Evolutionary conservation across 306 rosid species (phyloP), one percentile per base, ranked within the genome.

Genomic region (Begonia fuchsioides): DNA sequence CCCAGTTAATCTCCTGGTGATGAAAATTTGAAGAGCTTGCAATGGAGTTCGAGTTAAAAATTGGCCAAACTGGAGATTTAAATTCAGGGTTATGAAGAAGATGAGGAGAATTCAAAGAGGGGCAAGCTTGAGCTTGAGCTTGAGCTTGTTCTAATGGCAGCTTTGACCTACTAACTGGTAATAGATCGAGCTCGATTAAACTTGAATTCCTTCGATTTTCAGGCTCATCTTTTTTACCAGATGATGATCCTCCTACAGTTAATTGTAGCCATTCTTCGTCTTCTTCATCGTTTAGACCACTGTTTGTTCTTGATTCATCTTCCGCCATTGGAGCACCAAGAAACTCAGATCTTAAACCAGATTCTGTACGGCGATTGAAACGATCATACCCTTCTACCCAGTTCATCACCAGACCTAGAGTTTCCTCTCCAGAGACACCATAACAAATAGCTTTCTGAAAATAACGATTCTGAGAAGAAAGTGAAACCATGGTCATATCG

Each of bases 401-500:
- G 5, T 20, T 20, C 32, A 20, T 20, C 32, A 20, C 32, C 62
- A 39, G 65, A 49, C 12, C 75, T 68, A 78, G 51, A 47, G n/a
- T 43, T 38, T 44, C 45, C 32, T 15, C 44, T 48, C 13, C 62
- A 39, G 65, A 49, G 11, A 72, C 72, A 61, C 55, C 69, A 69
- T 69, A 65, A 55, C 57, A 67, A 14, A 61, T 44, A 15, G 58
- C 44, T 19, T 54, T 45, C 15, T 13, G 71, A 26, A 38, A 65
- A 38, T 39, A 57, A 18, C 45, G 56, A 67, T 61, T 56, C 53
- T 56, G 76, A 52, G 88, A 59, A 66, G 88, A 81, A n/a, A n/a
- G n/a, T n/a, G n/a, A n/a, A 69, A 86, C 79, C 93, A 86, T 82
- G 76, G 79, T 86, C 93, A 81, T 69, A 44, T 63, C 79, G 52